Conservation (phyloP, 805 yeast species). For the Grigorovia yakushimaensis region DNA sequence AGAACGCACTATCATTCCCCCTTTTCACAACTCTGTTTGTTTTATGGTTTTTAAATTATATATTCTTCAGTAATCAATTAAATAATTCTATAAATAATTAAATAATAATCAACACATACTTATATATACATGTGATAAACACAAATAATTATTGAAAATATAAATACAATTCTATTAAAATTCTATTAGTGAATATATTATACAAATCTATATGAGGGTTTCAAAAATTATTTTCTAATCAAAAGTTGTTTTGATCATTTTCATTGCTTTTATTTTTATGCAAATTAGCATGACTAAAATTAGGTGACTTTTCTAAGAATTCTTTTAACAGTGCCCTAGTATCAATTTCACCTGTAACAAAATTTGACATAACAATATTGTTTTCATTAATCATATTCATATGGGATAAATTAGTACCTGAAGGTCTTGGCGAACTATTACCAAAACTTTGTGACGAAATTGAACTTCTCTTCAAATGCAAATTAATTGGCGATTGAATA, state of each 20-base stretch:
- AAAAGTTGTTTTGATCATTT: background rate
- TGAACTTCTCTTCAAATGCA: constrained; percentile 1
- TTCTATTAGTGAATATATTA: background rate
- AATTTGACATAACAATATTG: constrained; percentile 1
- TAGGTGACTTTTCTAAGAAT: background rate
- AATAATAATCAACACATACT: background rate
- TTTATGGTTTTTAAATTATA: background rate
- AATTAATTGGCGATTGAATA: background rate
- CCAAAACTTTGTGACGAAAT: constrained; percentile 1
- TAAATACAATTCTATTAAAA: background rate
- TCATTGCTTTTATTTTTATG: background rate
- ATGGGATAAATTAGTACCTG: constrained; percentile 1
- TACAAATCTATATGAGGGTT: background rate
- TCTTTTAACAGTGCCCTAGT: constrained; percentile 1
- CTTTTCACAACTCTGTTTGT: background rate
- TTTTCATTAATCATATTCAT: constrained; percentile 2
- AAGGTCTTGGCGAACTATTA: background rate
- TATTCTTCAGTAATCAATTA: background rate
- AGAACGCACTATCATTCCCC: background rate
- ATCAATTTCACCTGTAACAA: constrained; percentile 1
- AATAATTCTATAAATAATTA: background rate
- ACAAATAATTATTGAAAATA: background rate
- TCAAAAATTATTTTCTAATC: background rate
- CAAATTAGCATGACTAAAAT: background rate
- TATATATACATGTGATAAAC: too few relatives aligned